phyloP scores from a whole-genome alignment of 805 yeast species.

The Suhomyces emberorum region DNA sequence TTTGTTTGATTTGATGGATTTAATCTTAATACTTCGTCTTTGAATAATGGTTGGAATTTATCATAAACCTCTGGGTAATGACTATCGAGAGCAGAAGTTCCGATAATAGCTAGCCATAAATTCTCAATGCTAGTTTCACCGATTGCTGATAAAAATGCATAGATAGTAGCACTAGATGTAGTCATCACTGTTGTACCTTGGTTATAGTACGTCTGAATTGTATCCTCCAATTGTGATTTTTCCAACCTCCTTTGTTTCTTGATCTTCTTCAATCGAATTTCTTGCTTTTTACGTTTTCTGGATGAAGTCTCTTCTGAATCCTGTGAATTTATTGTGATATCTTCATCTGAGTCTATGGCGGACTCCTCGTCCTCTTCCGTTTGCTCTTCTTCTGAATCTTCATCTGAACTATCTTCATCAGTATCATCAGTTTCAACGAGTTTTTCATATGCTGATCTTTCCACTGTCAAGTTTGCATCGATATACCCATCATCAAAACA shows the following conservation, averaged over 20 bases:
- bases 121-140: conserved; percentile 73
- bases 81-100: conserved; percentile 76
- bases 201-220: conserved; percentile 71
- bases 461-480: conserved; percentile 53
- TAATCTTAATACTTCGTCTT: conserved; percentile 79
- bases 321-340: conserved; percentile 16
- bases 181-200: conserved; percentile 78
- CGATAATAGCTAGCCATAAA: conserved; percentile 87
- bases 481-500: conserved; percentile 88
- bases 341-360: conserved; percentile 17
- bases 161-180: conserved; percentile 75
- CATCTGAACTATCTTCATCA: conserved; percentile 35
- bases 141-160: conserved; percentile 72
- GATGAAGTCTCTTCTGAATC: conserved; percentile 23
- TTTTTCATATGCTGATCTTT: conserved; percentile 59
- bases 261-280: conserved; percentile 24
- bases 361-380: conserved; percentile 27
- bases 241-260: conserved; percentile 38
- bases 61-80: conserved; percentile 74
- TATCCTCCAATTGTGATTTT: conserved; percentile 47
- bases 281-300: conserved; percentile 30
- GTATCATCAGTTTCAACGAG: conserved; percentile 38
- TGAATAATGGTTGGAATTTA: conserved; percentile 65
- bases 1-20: conserved; percentile 31
- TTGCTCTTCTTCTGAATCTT: conserved; percentile 30